Evolutionary conservation across 306 rosid genomes (phyloP).

Genomic region (Corylus americana): DNA sequence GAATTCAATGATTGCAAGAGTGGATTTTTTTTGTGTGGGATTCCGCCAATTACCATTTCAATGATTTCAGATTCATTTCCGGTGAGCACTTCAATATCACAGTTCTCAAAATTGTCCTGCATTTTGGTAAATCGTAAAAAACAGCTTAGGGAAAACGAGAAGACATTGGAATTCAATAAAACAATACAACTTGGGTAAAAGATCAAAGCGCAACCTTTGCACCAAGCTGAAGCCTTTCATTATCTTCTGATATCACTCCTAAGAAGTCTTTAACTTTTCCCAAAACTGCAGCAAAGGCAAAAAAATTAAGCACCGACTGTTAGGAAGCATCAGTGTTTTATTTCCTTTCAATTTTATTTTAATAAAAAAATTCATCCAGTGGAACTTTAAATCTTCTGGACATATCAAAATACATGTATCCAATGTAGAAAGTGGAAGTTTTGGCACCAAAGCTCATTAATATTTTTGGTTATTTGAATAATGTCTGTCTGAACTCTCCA

Average conservation of each 20-base stretch:
- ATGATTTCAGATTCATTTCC: constrained; percentile 80
- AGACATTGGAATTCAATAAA: not conserved
- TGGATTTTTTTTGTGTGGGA: not conserved
- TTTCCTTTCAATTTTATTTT: not conserved
- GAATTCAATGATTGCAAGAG: constrained; percentile 18
- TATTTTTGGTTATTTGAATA: not conserved
- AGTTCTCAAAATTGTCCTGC: constrained; percentile 62
- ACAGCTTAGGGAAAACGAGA: not conserved
- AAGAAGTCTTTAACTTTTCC: constrained; percentile 59
- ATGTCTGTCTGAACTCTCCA: not conserved
- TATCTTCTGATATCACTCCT: constrained; percentile 79
- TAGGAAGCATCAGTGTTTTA: not conserved
- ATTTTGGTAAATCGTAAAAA: constrained; percentile 1
- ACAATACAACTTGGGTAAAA: constrained; percentile 1
- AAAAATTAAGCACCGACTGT: constrained; percentile 10
- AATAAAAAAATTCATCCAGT: not conserved
- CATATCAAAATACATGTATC: no score
- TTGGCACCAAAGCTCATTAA: not conserved
- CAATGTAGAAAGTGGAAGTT: not conserved
- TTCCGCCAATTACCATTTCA: constrained; percentile 49
- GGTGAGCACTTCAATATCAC: constrained; percentile 68
- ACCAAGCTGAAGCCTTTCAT: constrained; percentile 51
- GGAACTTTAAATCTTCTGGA: no score
- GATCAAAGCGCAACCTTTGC: constrained; percentile 61
- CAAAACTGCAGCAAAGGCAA: constrained; percentile 37